Evolutionary conservation across 805 yeast genomes (phyloP), one percentile per base, ranked within the genome.

Genomic region (Monosporozyma unispora): DNA sequence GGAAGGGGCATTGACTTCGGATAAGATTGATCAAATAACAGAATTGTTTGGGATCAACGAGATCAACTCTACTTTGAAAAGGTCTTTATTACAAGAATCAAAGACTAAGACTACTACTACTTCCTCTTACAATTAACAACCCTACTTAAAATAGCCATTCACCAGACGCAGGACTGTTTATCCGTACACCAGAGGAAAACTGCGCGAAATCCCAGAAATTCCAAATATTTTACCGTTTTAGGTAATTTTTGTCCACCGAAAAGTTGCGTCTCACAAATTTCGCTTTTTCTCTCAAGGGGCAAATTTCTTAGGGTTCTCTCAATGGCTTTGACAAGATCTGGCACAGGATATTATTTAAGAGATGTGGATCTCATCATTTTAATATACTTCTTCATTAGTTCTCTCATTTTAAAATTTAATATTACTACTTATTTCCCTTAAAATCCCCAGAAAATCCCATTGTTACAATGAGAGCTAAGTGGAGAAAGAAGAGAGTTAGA

Each of bases 401-500:
- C 25, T 16, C 19, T 42, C 18, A 14, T 10, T 47, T 38, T 37
- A 3, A 11, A 31, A 31, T 31, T 31, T 31, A 12, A 31, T 28
- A 12, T 31, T 31, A 31, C 8, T 5, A n/a, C 6, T 31, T 31
- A 31, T 25, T 25, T 31, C 35, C 35, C 35, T n/a, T 31, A 41
- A 51, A 37, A 38, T 2, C 38, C 25, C 48, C 49, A 44, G 31
- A 23, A 14, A 49, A 31, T 16, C 47, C 48, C 46, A 44, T 47
- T 40, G 16, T 42, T 69, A 68, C 70, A 69, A 86, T 86, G 95
- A 85, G 95, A 84, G 83, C 86, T 79, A 90, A 90, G 86, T 90
- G 97, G 98, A 91, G 96, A 87, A 91, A 91, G 87, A 91, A 91
- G 96, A 91, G 98, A 90, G 95, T 86, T 78, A 90, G 98, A 87